These are phyloP conservation scores for Skeletonema marinoi DNA, from an alignment of 108 stramenopile species.

Conservation along the genomic window DNA sequence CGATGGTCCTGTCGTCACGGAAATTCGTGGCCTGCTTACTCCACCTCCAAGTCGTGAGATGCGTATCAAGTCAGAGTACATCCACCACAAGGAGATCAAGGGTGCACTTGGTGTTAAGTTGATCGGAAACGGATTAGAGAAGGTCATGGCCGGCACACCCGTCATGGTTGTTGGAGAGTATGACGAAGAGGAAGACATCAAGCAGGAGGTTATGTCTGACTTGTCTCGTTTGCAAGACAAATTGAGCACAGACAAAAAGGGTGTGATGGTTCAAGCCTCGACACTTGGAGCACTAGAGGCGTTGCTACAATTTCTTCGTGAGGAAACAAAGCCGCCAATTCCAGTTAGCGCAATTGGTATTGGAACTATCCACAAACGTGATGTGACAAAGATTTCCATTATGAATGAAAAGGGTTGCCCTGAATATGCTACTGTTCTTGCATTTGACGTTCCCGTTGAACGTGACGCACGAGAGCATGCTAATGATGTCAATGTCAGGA, in stretches of 20 bases:
- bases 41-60: constrained; percentile 98
- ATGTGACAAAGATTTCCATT: constrained; percentile 97
- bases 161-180: constrained; percentile 94
- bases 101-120: constrained; percentile 99
- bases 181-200: constrained; percentile 98
- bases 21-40: constrained; percentile 96
- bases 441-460: constrained; percentile 97
- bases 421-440: constrained; percentile 96
- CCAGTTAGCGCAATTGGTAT: constrained; percentile 96
- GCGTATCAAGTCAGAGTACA: constrained; percentile 96
- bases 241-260: constrained; percentile 92
- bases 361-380: constrained; percentile 97
- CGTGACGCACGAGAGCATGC: constrained; percentile 92
- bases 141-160: constrained; percentile 98
- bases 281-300: constrained; percentile 99
- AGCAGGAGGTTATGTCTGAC: constrained; percentile 97
- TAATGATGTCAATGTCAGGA: constrained; percentile 88
- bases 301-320: constrained; percentile 96
- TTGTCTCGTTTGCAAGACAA: constrained; percentile 81
- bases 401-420: constrained; percentile 97
- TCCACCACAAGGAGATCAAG: constrained; percentile 95
- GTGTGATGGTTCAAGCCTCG: constrained; percentile 98
- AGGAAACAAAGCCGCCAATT: constrained; percentile 97
- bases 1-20: constrained; percentile 96
- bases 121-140: constrained; percentile 92